Percentiles rank a stretch among this genome's conserved stretches.
These are phyloP conservation scores for Colletotrichum lupini DNA, from an alignment of 2,329 filamentous ascomycete genomes.

Conservation along the genomic window DNA sequence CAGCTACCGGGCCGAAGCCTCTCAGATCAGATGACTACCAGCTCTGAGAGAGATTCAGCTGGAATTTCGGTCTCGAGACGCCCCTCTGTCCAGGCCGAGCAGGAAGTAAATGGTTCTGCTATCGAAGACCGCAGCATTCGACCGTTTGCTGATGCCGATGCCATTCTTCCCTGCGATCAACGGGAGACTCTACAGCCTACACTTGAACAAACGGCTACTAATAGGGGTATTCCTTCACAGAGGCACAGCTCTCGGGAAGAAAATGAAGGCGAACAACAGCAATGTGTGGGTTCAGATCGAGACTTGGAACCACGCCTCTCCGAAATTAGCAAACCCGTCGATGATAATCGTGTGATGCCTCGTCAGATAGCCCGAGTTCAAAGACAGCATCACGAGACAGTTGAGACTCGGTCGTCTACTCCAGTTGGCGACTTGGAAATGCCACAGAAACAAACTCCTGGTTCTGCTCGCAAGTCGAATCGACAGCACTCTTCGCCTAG, in stretches of 20 bases:
- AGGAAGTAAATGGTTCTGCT: neutral
- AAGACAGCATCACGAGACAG: neutral
- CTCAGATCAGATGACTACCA: neutral
- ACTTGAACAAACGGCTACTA: neutral
- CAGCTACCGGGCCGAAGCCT: neutral
- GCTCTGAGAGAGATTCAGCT: neutral
- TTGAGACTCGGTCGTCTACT: neutral
- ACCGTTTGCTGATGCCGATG: constrained; percentile 22
- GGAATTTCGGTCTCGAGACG: neutral
- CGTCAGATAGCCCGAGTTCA: neutral
- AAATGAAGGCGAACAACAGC: neutral
- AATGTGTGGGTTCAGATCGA: neutral
- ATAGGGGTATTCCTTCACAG: neutral
- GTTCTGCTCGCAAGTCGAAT: neutral
- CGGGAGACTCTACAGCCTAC: neutral
- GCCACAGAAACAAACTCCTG: neutral
- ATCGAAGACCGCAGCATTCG: neutral
- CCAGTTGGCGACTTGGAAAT: constrained; percentile 20
- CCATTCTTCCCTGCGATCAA: neutral
- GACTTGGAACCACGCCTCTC: neutral
- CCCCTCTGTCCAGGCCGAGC: neutral
- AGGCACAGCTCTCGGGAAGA: neutral
- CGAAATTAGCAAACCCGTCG: neutral
- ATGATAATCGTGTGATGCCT: neutral
- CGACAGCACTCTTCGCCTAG: neutral